Evolutionary conservation across 2,329 filamentous ascomycete species (phyloP), one percentile per base, ranked within the genome.

Genomic region (Gyromitra esculenta): DNA sequence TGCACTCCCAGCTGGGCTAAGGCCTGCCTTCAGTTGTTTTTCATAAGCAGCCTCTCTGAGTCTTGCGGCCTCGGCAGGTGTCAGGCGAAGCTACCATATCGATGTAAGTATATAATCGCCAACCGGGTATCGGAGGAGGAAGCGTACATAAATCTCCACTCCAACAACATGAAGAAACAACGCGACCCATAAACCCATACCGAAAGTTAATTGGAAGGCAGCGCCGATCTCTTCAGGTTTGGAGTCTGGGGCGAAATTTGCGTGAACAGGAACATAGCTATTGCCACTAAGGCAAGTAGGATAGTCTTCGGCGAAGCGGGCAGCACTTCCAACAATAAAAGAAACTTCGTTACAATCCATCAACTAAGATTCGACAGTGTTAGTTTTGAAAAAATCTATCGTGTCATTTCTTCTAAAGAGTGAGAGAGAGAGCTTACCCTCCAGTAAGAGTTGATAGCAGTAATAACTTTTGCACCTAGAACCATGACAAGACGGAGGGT

Each of bases 11-110:
- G 88, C 85, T n/a, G 84, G 83, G 59, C 81, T 84, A 82, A 87
- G 85, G 0, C 88, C 88, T 5, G 86, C 85, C 76, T 87, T 87
- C 5, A 88, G 77, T 79, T 90, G 88, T 56, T 86, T 83, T 80
- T 88, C 85, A 79, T 88, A 89, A 1, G 86, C 87, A 1, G 90
- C 84, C 25, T 85, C 83, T 15, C 88, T 84, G 59, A 90, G 81
- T 5, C 88, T 83, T 60, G 88, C 84, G 0, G 83, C 82, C 79
- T 90, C 88, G 11, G 81, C 84, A 0, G 88, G 87, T 0, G 88
- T 90, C n/a, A 88, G 81, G 1, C 81, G 83, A 25, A 89, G 81
- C 82, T 89, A 84, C 1, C 82, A 21, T 73, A 84, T 5, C 84
- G 31, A n/a, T 37, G 37, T 80, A 73, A 52, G 37, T 41, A 66